Evolutionary conservation across 169 alveolate genomes (phyloP).

Genomic region (Besnoitia besnoiti): DNA sequence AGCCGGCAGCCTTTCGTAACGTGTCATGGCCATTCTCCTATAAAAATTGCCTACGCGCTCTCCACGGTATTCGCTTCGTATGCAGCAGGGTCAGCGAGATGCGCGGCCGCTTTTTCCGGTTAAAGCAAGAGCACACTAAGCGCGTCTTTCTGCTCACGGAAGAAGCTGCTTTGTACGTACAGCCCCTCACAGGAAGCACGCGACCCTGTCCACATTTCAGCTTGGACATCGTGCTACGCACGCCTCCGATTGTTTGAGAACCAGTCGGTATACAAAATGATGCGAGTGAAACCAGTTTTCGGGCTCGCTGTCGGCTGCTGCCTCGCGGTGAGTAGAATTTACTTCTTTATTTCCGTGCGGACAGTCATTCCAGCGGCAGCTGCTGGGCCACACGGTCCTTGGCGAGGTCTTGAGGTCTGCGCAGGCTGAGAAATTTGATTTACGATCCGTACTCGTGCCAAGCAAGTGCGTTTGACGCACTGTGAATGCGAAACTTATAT

Average conservation of each 20-base stretch:
- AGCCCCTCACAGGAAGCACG: no score
- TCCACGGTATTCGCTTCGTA: no score
- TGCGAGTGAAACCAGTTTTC: background rate
- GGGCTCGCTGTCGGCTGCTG: background rate
- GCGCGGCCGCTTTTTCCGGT: no score
- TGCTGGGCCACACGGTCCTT: background rate
- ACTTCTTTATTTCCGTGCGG: background rate
- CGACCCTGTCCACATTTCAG: no score
- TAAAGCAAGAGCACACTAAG: no score
- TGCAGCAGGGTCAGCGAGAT: no score
- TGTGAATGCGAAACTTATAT: background rate
- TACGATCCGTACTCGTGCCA: background rate
- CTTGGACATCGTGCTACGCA: no score
- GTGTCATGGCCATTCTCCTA: no score
- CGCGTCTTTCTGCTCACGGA: no score
- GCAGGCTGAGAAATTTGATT: background rate
- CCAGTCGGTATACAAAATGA: background rate
- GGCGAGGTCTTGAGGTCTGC: background rate
- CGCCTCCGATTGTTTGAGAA: background rate
- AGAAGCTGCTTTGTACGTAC: no score
- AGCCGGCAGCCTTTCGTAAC: no score
- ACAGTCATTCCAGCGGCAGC: background rate
- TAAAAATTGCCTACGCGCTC: no score
- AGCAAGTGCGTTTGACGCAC: conserved; percentile 3
- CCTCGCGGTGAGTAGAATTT: background rate